Evolutionary conservation across 371 early-diverging fungal genomes (phyloP).

Genomic region (Syncephalastrum monosporum): DNA sequence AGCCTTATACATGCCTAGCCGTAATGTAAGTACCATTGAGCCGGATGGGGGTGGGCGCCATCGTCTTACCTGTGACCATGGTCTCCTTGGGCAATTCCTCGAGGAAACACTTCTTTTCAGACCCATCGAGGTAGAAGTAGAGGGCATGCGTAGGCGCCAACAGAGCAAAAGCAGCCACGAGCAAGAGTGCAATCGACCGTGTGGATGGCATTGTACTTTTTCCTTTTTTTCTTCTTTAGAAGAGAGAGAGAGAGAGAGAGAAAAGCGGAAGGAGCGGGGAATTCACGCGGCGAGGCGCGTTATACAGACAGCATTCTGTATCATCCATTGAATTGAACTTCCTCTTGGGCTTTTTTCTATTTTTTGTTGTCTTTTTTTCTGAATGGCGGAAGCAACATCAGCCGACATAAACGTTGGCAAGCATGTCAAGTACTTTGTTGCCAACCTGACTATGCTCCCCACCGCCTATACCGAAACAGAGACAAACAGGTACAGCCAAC

Average conservation of each 20-base stretch:
- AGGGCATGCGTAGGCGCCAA: slow-evolving; percentile 44
- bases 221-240: too few relatives aligned
- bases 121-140: slow-evolving; percentile 90
- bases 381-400: too few relatives aligned
- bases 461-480: slow-evolving; percentile 71
- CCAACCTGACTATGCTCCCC: slow-evolving; percentile 75
- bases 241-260: too few relatives aligned
- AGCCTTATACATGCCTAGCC: slow-evolving; percentile 73
- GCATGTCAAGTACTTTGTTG: slow-evolving; percentile 73
- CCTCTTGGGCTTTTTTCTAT: too few relatives aligned
- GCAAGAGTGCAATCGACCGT: slow-evolving; percentile 2
- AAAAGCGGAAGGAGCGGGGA: too few relatives aligned
- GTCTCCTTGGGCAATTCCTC: slow-evolving; percentile 94
- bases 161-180: slow-evolving; percentile 2
- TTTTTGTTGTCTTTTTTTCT: too few relatives aligned
- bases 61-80: slow-evolving; percentile 68
- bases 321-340: too few relatives aligned
- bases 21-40: not conserved
- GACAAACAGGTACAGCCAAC: slow-evolving; percentile 63
- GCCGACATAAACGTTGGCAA: slow-evolving; percentile 18
- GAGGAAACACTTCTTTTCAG: slow-evolving; percentile 88
- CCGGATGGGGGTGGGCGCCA: not conserved
- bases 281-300: too few relatives aligned
- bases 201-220: not conserved
- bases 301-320: too few relatives aligned